Base-by-base conservation (phyloP, 371 early-diverging fungal species). In the Thermomucor indicae-seudaticae region DNA sequence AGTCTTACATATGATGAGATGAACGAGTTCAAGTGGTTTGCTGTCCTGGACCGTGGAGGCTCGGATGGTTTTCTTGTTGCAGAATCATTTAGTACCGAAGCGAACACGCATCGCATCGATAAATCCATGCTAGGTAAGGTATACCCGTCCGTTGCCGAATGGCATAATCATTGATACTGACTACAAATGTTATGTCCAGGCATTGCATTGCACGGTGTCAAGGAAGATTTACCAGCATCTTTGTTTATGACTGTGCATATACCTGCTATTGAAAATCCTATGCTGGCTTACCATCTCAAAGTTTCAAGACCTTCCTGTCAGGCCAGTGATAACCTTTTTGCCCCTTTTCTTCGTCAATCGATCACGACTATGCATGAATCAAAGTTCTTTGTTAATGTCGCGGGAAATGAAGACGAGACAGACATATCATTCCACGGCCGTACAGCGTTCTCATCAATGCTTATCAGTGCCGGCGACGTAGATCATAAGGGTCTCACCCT, bases 351-450 rank as follows among this genome's bases (percentile, higher is more conserved):
- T 10, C 68, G 86, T 4, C 90, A 89, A 55, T 86, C 90, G 0
- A 86, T 86, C 34, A 81, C 80, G 11, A 65, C 75, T 17, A 79
- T 81, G 76, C 79, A 82, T 45, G 91, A 91, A 58, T 83, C 84
- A 44, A 86, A 84, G 43, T 89, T 83, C 46, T 78, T 83, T 54
- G 76, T 80, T 39, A 79, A 75, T 41, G 20, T 75, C 4, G 65
- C 66, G 2, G 37, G 51, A 6, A 35, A 67, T 17, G 59, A 63
- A 4, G 47, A 48, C 1, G 67, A 70, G 22, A 58, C 78, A 6
- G 80, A 84, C 29, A 44, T 91, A 11, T 80, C 85, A 2, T 79
- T 89, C 43, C 91, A 91, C 43, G 89, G 90, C 4, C 80, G 83
- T 12, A 75, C 86, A 2, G 81, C 88, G 0, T 90, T 72, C 58